Conservation (phyloP, 1,284 basidiomycete species). For the Fomitopsis palustris region DNA sequence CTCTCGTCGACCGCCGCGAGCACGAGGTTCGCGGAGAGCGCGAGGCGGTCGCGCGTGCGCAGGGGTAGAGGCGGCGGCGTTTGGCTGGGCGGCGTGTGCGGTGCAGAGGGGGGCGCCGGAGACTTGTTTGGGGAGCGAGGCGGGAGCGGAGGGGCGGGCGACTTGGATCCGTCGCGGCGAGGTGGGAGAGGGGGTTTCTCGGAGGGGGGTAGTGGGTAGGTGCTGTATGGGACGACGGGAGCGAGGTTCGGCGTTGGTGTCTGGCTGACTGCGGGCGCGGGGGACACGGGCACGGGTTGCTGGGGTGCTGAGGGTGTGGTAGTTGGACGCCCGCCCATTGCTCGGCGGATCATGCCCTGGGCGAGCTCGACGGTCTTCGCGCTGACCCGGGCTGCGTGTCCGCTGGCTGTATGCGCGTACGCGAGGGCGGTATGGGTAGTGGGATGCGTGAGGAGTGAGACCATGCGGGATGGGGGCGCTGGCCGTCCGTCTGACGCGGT, state of each 20-base stretch:
- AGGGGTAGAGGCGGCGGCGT: conserved; percentile 11
- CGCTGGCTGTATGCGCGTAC: conserved; percentile 60
- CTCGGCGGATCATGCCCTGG: conserved; percentile 55
- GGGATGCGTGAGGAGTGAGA: conserved; percentile 53
- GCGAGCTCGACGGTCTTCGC: conserved; percentile 60
- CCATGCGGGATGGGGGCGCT: not conserved
- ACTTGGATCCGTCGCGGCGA: conserved; percentile 7
- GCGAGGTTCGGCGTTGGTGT: too few species aligned
- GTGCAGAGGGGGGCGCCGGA: not conserved
- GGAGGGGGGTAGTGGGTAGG: not conserved
- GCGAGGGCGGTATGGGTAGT: conserved; percentile 55
- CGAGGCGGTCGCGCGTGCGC: conserved; percentile 40
- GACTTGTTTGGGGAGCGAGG: conserved; percentile 6
- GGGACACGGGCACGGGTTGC: not conserved
- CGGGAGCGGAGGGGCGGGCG: conserved; percentile 6
- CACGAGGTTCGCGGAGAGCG: conserved; percentile 72
- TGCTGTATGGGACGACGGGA: not conserved
- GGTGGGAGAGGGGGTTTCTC: conserved; percentile 21
- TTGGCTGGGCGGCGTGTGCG: not conserved
- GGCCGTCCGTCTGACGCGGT: conserved; percentile 33
- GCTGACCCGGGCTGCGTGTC: conserved; percentile 65
- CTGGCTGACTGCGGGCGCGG: not conserved
- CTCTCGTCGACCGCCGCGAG: conserved; percentile 70
- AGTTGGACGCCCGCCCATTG: conserved; percentile 28
- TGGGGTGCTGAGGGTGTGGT: not conserved